A percentile compares a stretch with the other conserved stretches of the same genome.
Evolutionary conservation across 495 filamentous ascomycete species (phyloP).

Genomic region (Apodospora peruviana): DNA sequence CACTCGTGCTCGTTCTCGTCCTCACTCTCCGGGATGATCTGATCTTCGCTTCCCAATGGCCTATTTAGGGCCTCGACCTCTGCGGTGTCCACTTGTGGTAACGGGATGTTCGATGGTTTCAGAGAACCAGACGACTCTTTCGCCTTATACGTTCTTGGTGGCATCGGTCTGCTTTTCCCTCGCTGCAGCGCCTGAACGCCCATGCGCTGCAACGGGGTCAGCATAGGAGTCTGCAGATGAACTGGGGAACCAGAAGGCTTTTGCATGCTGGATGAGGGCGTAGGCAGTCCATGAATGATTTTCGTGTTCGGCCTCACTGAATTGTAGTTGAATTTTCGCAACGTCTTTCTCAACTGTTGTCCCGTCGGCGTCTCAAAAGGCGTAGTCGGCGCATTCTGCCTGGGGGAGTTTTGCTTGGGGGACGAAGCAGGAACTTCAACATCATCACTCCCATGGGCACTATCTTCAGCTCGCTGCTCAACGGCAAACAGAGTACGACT

Average conservation of each 20-base stretch:
- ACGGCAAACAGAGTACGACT: background rate
- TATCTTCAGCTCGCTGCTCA: background rate
- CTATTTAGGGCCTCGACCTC: conserved; percentile 33
- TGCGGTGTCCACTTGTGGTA: conserved; percentile 34
- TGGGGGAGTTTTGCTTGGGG: too few relatives aligned
- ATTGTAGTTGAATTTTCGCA: conserved; percentile 22
- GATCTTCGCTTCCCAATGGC: conserved; percentile 67
- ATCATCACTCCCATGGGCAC: conserved; percentile 3
- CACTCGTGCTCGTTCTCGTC: conserved; percentile 46
- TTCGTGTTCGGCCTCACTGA: conserved; percentile 12
- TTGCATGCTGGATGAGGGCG: conserved; percentile 23
- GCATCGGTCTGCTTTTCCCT: conserved; percentile 21
- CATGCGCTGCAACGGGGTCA: conserved; percentile 43
- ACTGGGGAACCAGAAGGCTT: conserved; percentile 21
- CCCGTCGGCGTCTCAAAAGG: background rate
- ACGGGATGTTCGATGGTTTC: conserved; percentile 30
- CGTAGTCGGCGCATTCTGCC: too few relatives aligned
- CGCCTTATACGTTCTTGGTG: conserved; percentile 18
- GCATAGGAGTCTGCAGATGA: conserved; percentile 13
- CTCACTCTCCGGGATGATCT: conserved; percentile 66
- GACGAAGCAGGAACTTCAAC: conserved; percentile 27
- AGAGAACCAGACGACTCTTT: conserved; percentile 16
- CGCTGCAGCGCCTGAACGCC: conserved; percentile 37
- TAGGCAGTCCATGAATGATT: conserved; percentile 24
- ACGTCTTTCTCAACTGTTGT: background rate